A percentile compares a stretch with the other conserved stretches of the same genome.
Evolutionary conservation across 257 asterid genomes (phyloP).

Genomic region (Solanum neorickii): DNA sequence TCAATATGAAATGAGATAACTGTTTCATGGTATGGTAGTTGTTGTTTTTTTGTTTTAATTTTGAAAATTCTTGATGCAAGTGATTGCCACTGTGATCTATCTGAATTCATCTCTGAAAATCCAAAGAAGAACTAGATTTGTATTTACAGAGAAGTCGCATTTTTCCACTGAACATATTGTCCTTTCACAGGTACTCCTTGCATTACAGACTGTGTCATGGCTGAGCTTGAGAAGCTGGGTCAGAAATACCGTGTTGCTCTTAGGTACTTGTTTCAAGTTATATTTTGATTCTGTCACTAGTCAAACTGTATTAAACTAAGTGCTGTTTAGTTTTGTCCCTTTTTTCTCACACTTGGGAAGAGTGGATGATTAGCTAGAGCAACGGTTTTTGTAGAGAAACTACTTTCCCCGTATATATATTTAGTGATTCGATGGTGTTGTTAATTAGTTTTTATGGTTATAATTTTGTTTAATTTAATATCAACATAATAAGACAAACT

Average conservation of each 20-base stretch:
- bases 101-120: neutral
- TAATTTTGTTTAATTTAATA: neutral
- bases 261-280: slow-evolving; percentile 26
- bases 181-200: slow-evolving; percentile 80
- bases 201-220: slow-evolving; percentile 97
- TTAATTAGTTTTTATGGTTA: neutral
- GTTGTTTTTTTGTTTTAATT: neutral
- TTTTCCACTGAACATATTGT: neutral
- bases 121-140: neutral
- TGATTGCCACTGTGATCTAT: neutral
- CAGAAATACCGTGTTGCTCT: slow-evolving; percentile 89
- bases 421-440: neutral
- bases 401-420: neutral
- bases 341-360: neutral
- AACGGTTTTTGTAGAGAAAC: neutral
- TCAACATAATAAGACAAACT: neutral
- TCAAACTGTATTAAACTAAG: neutral
- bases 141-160: neutral
- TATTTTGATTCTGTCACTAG: neutral
- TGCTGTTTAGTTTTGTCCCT: neutral
- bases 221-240: slow-evolving; percentile 99
- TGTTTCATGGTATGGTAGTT: neutral
- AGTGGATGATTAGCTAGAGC: neutral
- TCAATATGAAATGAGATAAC: neutral
- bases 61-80: neutral